Evolutionary conservation across 2,329 filamentous ascomycete genomes (phyloP).

Genomic region (Cryphonectria nitschkei): DNA sequence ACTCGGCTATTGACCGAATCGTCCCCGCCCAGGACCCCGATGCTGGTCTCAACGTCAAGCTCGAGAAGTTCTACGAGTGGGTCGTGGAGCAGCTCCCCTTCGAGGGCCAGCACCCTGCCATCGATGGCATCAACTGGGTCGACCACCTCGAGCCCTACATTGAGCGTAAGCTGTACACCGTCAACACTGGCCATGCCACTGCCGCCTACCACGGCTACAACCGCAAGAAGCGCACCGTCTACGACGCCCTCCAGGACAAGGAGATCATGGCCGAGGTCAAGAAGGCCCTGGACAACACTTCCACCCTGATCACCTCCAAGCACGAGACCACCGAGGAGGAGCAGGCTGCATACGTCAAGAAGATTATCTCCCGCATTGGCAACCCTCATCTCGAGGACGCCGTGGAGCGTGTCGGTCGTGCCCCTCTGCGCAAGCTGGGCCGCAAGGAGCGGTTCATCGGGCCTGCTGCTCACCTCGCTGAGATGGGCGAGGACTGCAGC

Average conservation of each 20-base stretch:
- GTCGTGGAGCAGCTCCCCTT: constrained; percentile 91
- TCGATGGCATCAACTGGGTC: constrained; percentile 92
- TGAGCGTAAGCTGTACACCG: constrained; percentile 98
- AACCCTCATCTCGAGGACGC: constrained; percentile 92
- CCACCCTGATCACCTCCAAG: constrained; percentile 82
- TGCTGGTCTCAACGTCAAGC: constrained; percentile 85
- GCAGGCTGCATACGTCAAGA: constrained; percentile 85
- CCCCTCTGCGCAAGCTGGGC: constrained; percentile 88
- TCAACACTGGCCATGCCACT: constrained; percentile 97
- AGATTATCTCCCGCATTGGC: constrained; percentile 89
- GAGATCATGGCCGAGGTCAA: constrained; percentile 80
- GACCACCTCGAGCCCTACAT: constrained; percentile 92
- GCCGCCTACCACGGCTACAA: constrained; percentile 95
- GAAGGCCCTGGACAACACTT: constrained; percentile 82
- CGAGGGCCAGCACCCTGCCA: constrained; percentile 70
- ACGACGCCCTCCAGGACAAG: constrained; percentile 82
- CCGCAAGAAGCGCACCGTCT: constrained; percentile 82
- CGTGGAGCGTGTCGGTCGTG: constrained; percentile 93
- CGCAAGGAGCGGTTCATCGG: constrained; percentile 96
- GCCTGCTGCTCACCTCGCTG: constrained; percentile 85
- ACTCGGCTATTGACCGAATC: constrained; percentile 98
- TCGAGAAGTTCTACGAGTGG: constrained; percentile 99
- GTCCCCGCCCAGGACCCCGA: constrained; percentile 85
- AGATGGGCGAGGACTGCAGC: constrained; percentile 73
- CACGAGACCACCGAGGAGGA: constrained; percentile 76